Evolutionary conservation across 23 red algal genomes (phyloP).

Genomic region (Gracilaria vermiculophylla): DNA sequence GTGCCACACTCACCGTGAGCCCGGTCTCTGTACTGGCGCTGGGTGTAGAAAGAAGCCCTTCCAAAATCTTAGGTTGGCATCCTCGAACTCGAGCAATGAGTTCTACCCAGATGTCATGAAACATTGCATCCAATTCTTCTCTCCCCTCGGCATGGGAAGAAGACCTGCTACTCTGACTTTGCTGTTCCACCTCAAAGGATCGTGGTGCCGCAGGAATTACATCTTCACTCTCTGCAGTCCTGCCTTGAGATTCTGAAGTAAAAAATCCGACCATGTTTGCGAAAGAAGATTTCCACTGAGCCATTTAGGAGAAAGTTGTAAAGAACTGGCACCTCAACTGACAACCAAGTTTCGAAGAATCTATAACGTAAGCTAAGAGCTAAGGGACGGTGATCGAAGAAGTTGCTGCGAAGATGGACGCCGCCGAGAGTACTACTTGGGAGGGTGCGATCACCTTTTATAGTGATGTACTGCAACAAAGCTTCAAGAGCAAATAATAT

Average conservation of each 20-base stretch:
- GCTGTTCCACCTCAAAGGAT: neutral
- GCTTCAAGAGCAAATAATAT: neutral
- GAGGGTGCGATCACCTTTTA: no score
- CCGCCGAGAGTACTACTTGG: no score
- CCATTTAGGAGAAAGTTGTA: neutral
- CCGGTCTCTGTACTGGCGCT: neutral
- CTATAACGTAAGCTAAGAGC: no score
- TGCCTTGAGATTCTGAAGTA: neutral
- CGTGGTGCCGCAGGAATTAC: neutral
- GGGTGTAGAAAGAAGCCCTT: neutral
- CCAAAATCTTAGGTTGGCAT: neutral
- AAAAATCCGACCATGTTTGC: neutral
- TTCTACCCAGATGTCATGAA: neutral
- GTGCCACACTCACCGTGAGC: neutral
- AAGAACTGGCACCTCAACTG: neutral
- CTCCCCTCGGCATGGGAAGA: neutral
- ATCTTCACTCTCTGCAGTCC: neutral
- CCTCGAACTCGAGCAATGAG: neutral
- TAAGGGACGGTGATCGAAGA: no score
- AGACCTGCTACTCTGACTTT: neutral
- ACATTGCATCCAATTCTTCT: neutral
- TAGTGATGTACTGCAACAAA: no score
- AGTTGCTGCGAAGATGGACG: no score
- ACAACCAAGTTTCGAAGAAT: neutral
- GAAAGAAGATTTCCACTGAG: neutral